Evolutionary conservation across 768 basidiomycete genomes (phyloP), one percentile per base, ranked within the genome.

Genomic region (Leccinum subtestaceum): DNA sequence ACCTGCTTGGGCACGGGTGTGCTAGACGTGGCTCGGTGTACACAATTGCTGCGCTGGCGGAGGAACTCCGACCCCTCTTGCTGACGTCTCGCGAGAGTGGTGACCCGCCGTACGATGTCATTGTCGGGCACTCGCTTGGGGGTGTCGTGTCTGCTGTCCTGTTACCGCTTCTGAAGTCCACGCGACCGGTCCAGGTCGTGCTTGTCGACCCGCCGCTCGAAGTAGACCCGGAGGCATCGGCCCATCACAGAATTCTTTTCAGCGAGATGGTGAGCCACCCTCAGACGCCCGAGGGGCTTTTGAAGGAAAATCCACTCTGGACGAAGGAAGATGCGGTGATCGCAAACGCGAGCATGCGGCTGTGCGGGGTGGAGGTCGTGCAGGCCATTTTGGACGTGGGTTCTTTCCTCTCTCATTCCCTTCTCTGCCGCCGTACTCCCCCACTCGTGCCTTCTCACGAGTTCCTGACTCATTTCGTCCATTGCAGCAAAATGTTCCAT

Each of bases 71-170:
- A 0, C 63, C 65, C 1, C 34, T 65, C 32, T 27, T 49, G 13
- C 48, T 69, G 4, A 25, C 29, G 36, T 25, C 45, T 4, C 1
- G 57, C 1, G 25, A 21, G 27, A 3, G 43, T 2, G 23, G n/a
- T 17, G 52, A 58, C 15, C 46, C 29, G 11, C 31, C 29, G 2
- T 67, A 59, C 12, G 7, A 61, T 9, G n/a, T 70, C 50, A 40
- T 72, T 15, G n/a, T 69, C 7, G 69, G 65, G 4, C 53, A 63
- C 36, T 72, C 70, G 10, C 46, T 69, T 5, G 71, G 71, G 3
- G 69, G 53, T 4, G 0, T 69, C 4, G 49, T 66, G 8, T 51
- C 52, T 29, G 7, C 55, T 2, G 46, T 56, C 7, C 57, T 72
- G 11, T 23, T 72, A 0, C 57, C 58, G 21, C 23, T 62, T 8